phyloP scores from a whole-genome alignment of 2,329 filamentous ascomycete genomes.

The Diaporthe eres region DNA sequence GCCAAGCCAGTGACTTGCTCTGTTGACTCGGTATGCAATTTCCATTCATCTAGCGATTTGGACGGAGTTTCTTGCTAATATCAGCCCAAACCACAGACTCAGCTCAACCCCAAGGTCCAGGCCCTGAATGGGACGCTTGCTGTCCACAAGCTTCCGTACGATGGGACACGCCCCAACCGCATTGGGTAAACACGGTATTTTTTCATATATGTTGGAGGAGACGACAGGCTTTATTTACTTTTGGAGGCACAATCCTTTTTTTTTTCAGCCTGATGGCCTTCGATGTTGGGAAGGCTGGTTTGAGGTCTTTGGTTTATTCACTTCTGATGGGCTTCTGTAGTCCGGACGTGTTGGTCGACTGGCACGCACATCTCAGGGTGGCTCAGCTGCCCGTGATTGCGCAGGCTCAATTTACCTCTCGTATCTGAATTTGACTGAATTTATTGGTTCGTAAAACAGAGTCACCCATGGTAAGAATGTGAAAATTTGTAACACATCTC shows the following conservation, averaged over 20 bases:
- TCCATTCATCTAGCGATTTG: rapidly evolving
- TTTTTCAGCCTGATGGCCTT: neutral
- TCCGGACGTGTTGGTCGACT: neutral
- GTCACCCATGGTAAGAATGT: neutral
- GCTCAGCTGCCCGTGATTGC: neutral
- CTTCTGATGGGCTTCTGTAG: neutral
- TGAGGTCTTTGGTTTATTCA: neutral
- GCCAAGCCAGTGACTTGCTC: neutral
- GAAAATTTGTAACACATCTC: neutral
- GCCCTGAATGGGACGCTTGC: neutral
- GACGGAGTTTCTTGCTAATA: neutral
- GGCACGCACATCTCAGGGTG: neutral
- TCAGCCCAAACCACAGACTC: neutral
- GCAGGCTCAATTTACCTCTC: neutral
- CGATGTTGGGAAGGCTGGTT: neutral
- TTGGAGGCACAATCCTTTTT: neutral
- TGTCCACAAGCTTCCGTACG: slow-evolving; percentile 15
- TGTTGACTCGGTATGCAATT: neutral
- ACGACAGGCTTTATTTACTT: neutral
- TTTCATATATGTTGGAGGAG: neutral
- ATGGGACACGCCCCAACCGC: slow-evolving; percentile 5
- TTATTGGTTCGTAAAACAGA: neutral
- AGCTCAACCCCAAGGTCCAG: neutral
- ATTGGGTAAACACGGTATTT: neutral
- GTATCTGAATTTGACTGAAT: neutral